Percentiles rank a stretch among this genome's conserved stretches.
phyloP scores from a whole-genome alignment of 2,329 filamentous ascomycete genomes.

The Venturia aucupariae region DNA sequence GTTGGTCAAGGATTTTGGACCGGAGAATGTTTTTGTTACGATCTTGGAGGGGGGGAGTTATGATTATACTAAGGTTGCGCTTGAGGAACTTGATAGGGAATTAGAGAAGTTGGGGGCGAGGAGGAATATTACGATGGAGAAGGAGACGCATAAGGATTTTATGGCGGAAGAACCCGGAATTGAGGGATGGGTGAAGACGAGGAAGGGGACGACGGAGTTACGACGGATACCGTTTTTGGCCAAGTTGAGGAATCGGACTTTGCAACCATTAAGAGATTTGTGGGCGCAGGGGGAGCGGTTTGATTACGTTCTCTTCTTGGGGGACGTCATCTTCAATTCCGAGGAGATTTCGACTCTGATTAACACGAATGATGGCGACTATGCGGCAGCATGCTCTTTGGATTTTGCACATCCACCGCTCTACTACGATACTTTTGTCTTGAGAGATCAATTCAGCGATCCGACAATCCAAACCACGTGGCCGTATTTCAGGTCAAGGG shows the following conservation, averaged over 20 bases:
- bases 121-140: constrained; percentile 48
- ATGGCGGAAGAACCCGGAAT: constrained; percentile 38
- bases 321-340: constrained; percentile 54
- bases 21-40: constrained; percentile 57
- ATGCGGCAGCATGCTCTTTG: constrained; percentile 53
- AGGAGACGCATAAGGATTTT: constrained; percentile 50
- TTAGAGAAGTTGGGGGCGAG: constrained; percentile 45
- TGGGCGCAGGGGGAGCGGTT: constrained; percentile 42
- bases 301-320: constrained; percentile 53
- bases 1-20: constrained; percentile 48
- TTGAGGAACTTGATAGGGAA: constrained; percentile 47
- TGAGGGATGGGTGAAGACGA: constrained; percentile 54
- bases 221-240: constrained; percentile 62
- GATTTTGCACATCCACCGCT: constrained; percentile 47
- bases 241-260: constrained; percentile 52
- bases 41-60: constrained; percentile 61
- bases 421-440: constrained; percentile 56
- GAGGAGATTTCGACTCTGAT: constrained; percentile 48
- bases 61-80: constrained; percentile 56
- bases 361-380: constrained; percentile 48
- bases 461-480: constrained; percentile 45
- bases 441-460: constrained; percentile 43
- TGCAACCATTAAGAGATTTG: constrained; percentile 49
- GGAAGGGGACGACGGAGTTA: constrained; percentile 42
- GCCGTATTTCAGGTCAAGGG: constrained; percentile 47